These are phyloP conservation scores for Spergularia bocconei DNA, from an alignment of 148 eudicot species.

Conservation along the genomic window DNA sequence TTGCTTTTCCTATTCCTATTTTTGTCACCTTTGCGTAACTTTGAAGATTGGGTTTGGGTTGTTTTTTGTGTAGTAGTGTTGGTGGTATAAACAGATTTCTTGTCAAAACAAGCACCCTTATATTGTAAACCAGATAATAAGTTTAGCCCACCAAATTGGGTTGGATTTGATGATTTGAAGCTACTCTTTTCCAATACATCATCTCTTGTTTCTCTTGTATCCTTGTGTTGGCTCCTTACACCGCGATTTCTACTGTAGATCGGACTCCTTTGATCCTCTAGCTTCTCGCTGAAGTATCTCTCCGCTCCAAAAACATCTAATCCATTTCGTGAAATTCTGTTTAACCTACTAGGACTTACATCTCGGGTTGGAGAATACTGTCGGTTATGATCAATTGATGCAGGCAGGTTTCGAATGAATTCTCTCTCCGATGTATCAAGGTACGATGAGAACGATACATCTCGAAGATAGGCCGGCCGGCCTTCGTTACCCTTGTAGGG, in stretches of 20 bases:
- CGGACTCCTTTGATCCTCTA: conserved; percentile 24
- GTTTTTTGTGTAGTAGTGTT: conserved; percentile 1
- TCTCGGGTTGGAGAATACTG: conserved; percentile 23
- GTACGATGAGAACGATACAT: conserved; percentile 72
- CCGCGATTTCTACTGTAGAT: not conserved
- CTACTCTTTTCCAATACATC: conserved; percentile 13
- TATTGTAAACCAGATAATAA: conserved; percentile 43
- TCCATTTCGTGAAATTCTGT: conserved; percentile 29
- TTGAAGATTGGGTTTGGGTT: conserved; percentile 18
- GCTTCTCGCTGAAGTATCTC: conserved; percentile 42
- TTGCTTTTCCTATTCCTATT: conserved; percentile 13
- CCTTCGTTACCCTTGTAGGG: conserved; percentile 23
- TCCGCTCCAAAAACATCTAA: conserved; percentile 59
- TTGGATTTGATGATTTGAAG: conserved; percentile 36
- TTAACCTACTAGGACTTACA: conserved; percentile 16
- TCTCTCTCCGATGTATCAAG: conserved; percentile 53
- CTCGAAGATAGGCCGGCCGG: conserved; percentile 37
- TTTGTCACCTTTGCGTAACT: conserved; percentile 4
- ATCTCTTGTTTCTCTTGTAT: conserved; percentile 19
- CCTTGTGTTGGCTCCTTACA: conserved; percentile 9
- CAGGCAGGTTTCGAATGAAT: conserved; percentile 39
- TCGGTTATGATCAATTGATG: conserved; percentile 34
- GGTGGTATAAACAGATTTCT: conserved; percentile 36
- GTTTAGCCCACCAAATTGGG: conserved; percentile 45
- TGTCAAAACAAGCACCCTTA: conserved; percentile 49